Conservation (phyloP, 2,329 filamentous ascomycete genomes). For the Fusarium poae region DNA sequence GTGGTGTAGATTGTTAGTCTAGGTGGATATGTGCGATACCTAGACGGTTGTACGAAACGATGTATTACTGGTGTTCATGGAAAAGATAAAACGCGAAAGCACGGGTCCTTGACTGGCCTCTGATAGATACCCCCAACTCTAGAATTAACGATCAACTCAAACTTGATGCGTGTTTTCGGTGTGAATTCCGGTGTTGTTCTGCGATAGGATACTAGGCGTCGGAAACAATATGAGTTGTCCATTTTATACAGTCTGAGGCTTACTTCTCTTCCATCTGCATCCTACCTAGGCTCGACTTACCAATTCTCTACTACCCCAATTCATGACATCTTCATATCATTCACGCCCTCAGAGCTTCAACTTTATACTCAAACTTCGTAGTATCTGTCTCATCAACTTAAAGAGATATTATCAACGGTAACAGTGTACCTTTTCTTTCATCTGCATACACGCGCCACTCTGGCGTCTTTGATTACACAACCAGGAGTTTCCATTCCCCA, state of each 20-base stretch:
- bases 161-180: not conserved
- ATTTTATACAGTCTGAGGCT: no score
- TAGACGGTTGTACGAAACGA: conserved; percentile 18
- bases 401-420: conserved; percentile 22
- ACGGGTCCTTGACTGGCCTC: conserved; percentile 7
- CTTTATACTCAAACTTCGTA: not conserved
- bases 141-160: conserved; percentile 35
- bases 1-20: not conserved
- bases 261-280: not conserved
- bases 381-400: not conserved
- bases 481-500: conserved; percentile 29
- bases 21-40: not conserved
- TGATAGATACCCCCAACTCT: conserved; percentile 49
- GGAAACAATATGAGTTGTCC: not conserved
- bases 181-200: no score
- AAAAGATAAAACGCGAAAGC: conserved; percentile 10
- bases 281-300: no score
- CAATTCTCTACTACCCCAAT: not conserved
- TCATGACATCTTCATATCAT: not conserved
- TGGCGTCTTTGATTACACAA: conserved; percentile 41
- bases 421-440: conserved; percentile 30
- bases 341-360: not conserved
- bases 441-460: conserved; percentile 41
- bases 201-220: no score
- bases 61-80: conserved; percentile 11